Evolutionary conservation across 2,329 filamentous ascomycete species (phyloP).

Genomic region (Talaromyces rugulosus): DNA sequence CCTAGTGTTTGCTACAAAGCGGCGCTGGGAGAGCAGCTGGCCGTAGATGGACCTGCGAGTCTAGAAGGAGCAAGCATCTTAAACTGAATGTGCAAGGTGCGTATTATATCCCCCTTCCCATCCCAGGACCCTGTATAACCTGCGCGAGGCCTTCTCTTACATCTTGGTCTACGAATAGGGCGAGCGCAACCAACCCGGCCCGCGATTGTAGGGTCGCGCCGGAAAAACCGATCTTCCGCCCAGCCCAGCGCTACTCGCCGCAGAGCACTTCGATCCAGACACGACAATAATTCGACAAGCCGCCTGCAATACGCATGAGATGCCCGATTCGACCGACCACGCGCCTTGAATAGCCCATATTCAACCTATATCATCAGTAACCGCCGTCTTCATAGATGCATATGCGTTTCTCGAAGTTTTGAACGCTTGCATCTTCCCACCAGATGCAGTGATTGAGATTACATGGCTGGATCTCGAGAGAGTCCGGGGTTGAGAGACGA

Average conservation of each 20-base stretch:
- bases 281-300: constrained; percentile 4
- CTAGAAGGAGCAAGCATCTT: constrained; percentile 3
- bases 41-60: constrained; percentile 8
- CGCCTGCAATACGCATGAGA: neutral
- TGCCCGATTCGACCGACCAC: neutral
- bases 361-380: neutral
- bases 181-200: neutral
- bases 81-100: constrained; percentile 13
- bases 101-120: constrained; percentile 10
- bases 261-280: constrained; percentile 6
- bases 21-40: constrained; percentile 1
- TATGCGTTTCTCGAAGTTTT: neutral
- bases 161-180: constrained; percentile 4
- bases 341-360: neutral
- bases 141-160: neutral
- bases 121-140: constrained; percentile 1
- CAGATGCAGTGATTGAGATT: constrained; percentile 41
- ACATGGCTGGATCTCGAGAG: constrained; percentile 49
- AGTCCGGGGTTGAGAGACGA: constrained; percentile 49
- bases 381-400: neutral
- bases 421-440: constrained; percentile 1
- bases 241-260: constrained; percentile 9
- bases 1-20: neutral
- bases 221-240: constrained; percentile 13
- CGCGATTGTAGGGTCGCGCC: neutral